These are phyloP conservation scores for Trematosphaeria pertusa DNA, from an alignment of 2,329 filamentous ascomycete genomes.

Conservation along the genomic window DNA sequence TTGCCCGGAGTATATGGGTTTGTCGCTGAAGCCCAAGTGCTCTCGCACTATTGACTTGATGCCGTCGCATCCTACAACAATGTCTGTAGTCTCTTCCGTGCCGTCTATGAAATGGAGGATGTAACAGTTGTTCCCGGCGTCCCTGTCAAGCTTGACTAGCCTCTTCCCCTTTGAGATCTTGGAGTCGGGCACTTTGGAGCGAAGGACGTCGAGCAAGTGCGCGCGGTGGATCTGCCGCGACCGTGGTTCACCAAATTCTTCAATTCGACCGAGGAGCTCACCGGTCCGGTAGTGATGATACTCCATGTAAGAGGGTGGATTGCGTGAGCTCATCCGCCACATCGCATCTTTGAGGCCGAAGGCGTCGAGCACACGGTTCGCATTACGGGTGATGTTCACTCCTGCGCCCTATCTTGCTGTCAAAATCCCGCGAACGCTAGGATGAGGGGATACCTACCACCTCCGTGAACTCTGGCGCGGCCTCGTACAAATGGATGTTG, in stretches of 20 bases:
- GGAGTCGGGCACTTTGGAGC: background rate
- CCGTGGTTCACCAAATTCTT: background rate
- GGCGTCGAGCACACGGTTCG: background rate
- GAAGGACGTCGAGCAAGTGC: background rate
- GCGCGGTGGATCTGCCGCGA: background rate
- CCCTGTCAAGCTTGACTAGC: background rate
- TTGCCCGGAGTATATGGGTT: slow-evolving; percentile 45
- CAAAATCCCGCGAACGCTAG: too few relatives aligned
- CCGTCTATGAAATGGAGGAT: slow-evolving; percentile 50
- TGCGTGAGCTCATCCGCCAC: background rate
- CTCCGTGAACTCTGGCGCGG: slow-evolving; percentile 46
- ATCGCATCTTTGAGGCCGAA: background rate
- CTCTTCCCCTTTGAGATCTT: slow-evolving; percentile 11
- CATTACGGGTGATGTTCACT: background rate
- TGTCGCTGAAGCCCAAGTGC: slow-evolving; percentile 32
- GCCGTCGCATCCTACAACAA: slow-evolving; percentile 66
- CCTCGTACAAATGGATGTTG: slow-evolving; percentile 46
- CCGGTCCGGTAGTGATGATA: background rate
- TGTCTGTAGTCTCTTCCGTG: slow-evolving; percentile 44
- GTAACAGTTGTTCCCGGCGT: background rate
- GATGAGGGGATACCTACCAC: slow-evolving; percentile 48
- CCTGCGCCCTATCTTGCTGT: too few relatives aligned
- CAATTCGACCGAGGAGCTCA: background rate
- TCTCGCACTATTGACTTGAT: slow-evolving; percentile 53
- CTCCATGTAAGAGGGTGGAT: background rate